Evolutionary conservation across 371 early-diverging fungal species (phyloP), one percentile per base, ranked within the genome.

Genomic region (Mortierella sp.): DNA sequence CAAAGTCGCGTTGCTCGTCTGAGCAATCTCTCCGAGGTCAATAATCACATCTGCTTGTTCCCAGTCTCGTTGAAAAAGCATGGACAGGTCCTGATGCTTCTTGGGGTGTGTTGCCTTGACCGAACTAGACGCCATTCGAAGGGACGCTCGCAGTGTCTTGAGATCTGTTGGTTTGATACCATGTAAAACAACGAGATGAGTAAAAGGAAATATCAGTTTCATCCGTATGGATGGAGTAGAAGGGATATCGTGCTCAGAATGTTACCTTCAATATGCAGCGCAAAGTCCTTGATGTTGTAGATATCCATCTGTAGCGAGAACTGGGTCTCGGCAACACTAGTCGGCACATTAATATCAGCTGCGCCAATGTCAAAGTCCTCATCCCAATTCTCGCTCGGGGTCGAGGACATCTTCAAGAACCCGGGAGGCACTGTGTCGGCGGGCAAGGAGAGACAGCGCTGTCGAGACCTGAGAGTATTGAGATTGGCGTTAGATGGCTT

Each of bases 41-140:
- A 80, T 78, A 11, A 80, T 80, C 43, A 80, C 80, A 31, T 69
- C 72, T 9, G 80, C 80, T 46, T 80, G 73, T 46, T 73, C 79
- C 79, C 79, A 80, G 48, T 80, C 79, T 14, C 62, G 61, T 24
- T 79, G 70, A n/a, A 73, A 80, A 15, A 75, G 49, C 61, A 49
- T 57, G 6, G 69, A 75, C 21, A 70, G 59, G 32, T 72, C 73
- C 27, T 73, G 66, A 32, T 78, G 71, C 12, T 70, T 63, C 51
- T 70, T 79, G 31, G 62, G 61, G 53, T 64, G 68, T n/a, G 56
- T 66, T 3, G 61, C 69, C 50, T 62, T 64, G 27, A 63, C 44
- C 11, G 72, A 78, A 21, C 56, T 60, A 8, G 78, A 78, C 4
- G 78, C 70, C 39, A 56, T 50, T 30, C 63, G 47, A 27, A 80